Conservation (phyloP, 2,329 filamentous ascomycete species). For the Myriangium duriaei region DNA sequence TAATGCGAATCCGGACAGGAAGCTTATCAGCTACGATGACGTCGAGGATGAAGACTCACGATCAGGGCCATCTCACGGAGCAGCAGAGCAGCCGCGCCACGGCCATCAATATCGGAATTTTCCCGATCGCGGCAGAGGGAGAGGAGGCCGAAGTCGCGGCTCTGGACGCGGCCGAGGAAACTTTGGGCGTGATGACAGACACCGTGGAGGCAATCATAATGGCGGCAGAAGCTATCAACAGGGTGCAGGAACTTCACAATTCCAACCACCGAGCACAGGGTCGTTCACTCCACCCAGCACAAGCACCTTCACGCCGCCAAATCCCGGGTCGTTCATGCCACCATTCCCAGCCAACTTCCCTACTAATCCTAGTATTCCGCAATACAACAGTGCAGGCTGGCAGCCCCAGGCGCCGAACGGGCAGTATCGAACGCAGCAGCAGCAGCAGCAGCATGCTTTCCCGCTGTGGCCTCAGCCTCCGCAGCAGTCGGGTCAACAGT, state of each 20-base stretch:
- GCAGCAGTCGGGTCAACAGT: not conserved
- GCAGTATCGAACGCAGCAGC: not conserved
- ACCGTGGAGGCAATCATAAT: not conserved
- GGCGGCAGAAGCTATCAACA: not conserved
- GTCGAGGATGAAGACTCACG: conserved; percentile 11
- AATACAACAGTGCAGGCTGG: not conserved
- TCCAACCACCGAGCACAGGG: not conserved
- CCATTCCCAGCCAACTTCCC: not conserved
- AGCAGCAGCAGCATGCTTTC: not conserved
- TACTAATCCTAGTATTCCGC: not conserved
- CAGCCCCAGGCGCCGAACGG: too few species aligned
- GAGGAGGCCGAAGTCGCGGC: not conserved
- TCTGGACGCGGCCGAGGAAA: not conserved
- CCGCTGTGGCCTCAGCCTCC: not conserved
- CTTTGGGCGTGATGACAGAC: not conserved
- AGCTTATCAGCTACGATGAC: conserved; percentile 15
- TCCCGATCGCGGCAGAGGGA: not conserved
- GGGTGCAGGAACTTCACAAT: conserved; percentile 8
- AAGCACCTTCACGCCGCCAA: too few species aligned
- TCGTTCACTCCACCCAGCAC: too few species aligned
- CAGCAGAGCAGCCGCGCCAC: not conserved
- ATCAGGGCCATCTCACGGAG: conserved; percentile 5
- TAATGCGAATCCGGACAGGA: conserved; percentile 6
- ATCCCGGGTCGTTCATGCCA: too few species aligned
- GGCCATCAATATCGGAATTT: not conserved